Percentiles rank a stretch among this genome's conserved stretches.
Conservation (phyloP, 1,284 basidiomycete genomes). For the Paramarasmius palmivorus region DNA sequence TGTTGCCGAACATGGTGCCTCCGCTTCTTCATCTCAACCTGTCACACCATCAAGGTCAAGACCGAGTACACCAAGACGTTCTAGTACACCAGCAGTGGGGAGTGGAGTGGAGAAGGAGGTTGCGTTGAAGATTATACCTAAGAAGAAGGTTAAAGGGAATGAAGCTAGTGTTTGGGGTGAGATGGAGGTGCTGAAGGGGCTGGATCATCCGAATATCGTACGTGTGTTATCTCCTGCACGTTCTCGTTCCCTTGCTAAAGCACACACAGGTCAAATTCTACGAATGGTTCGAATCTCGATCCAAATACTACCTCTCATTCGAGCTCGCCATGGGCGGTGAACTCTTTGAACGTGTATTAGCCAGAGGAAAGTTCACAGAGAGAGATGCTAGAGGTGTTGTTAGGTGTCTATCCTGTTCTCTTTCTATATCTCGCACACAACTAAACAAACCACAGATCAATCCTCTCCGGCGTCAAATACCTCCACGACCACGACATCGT, state of each 20-base stretch:
- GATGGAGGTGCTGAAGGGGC: conserved; percentile 85
- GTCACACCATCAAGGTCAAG: conserved; percentile 13
- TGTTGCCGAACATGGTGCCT: conserved; percentile 59
- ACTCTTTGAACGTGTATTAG: conserved; percentile 82
- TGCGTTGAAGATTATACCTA: conserved; percentile 86
- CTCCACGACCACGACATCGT: conserved; percentile 88
- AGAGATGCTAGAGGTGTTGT: conserved; percentile 79
- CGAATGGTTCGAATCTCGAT: conserved; percentile 90
- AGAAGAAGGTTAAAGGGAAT: conserved; percentile 91
- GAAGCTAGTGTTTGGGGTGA: conserved; percentile 85
- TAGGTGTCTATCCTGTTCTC: conserved; percentile 33
- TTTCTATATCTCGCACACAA: background rate
- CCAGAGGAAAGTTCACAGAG: conserved; percentile 89
- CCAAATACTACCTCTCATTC: conserved; percentile 90
- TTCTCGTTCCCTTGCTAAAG: background rate
- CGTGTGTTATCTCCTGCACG: conserved; percentile 27
- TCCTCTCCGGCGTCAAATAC: conserved; percentile 80
- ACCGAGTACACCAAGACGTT: conserved; percentile 22
- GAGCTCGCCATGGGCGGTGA: conserved; percentile 91
- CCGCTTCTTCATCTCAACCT: conserved; percentile 29
- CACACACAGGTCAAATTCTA: conserved; percentile 79
- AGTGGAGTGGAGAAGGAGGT: conserved; percentile 64
- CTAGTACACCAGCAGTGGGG: conserved; percentile 20
- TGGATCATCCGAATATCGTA: conserved; percentile 90
- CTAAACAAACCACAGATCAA: conserved; percentile 41